Evolutionary conservation across 192 early-diverging fungal genomes (phyloP), one percentile per base, ranked within the genome.

Genomic region (Podila epicladia): DNA sequence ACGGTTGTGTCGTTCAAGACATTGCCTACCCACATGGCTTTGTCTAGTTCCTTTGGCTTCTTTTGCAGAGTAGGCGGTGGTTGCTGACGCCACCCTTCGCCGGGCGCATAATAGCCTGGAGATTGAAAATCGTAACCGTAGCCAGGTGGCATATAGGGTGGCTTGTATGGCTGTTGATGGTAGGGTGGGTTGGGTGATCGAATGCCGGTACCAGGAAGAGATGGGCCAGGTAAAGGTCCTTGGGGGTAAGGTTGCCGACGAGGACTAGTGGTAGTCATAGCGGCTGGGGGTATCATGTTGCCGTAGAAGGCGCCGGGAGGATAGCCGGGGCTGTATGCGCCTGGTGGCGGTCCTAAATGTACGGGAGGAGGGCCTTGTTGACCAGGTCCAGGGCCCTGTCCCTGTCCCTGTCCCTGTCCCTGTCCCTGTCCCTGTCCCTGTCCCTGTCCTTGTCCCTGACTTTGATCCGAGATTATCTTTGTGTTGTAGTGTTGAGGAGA

Each of bases 1-100:
- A 82, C 57, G 2, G 82, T 85, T 3, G 85, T 87, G 22, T 84
- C 74, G 31, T 75, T 84, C 19, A 84, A 65, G 20, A 87, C 74
- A 64, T 87, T 87, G 13, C 85, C 85, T 5, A 87, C 85, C 85
- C 85, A 87, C 77, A 87, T 75, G 20, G 85, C 85, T 24, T 83
- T 87, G 57, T 87, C 85, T 49, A 85, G 66, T n/a, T 87, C 82
- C 33, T 84, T 87, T 12, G 85, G 85, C 65, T 84, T 87, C 71
- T 82, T 82, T 65, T 87, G 85, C 19, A 77, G 55, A 20, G 69
- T 9, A 9, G 69, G 50, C 26, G 37, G n/a, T 33, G 67, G 67
- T 9, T 22, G 62, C 12, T 50, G 48, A n/a, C 58, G 61, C 74
- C 74, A 76, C 7, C 74, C 74, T 12, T 70, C 74, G 9, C 67